phyloP scores from a whole-genome alignment of 768 basidiomycete genomes.

The Suillus clintonianus region DNA sequence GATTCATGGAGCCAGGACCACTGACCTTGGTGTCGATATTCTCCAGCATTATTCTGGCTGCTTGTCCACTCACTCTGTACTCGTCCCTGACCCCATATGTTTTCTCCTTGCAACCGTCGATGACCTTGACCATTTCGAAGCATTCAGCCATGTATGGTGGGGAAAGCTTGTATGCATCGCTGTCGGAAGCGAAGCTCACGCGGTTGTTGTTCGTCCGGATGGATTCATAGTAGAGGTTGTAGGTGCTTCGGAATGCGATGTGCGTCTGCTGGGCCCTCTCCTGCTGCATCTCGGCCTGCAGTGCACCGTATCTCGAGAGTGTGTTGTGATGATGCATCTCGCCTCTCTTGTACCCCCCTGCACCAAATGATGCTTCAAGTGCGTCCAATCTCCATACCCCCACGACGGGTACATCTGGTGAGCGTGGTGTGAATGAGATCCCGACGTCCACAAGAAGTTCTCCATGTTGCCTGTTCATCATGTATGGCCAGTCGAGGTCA shows the following conservation, averaged over 20 bases:
- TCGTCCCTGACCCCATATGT: slow-evolving; percentile 12
- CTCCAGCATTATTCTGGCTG: background rate
- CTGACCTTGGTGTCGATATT: slow-evolving; percentile 4
- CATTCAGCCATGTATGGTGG: slow-evolving; percentile 4
- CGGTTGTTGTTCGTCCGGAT: slow-evolving; percentile 6
- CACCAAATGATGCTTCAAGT: slow-evolving; percentile 10
- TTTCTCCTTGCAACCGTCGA: slow-evolving; percentile 5
- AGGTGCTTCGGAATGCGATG: slow-evolving; percentile 13
- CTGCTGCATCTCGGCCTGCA: slow-evolving; percentile 18
- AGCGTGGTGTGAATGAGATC: background rate
- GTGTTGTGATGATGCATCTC: slow-evolving; percentile 11
- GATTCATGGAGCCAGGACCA: background rate
- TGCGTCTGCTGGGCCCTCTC: slow-evolving; percentile 8
- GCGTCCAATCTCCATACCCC: slow-evolving; percentile 7
- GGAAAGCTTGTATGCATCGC: slow-evolving; percentile 9
- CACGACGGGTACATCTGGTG: background rate
- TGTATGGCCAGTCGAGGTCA: slow-evolving; percentile 6
- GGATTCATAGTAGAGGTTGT: slow-evolving; percentile 17
- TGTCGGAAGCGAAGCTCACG: background rate
- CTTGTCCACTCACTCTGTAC: slow-evolving; percentile 11
- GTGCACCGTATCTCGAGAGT: slow-evolving; percentile 10
- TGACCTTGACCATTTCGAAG: background rate
- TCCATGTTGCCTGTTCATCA: slow-evolving; percentile 1
- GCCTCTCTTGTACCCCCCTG: slow-evolving; percentile 6
- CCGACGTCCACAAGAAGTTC: slow-evolving; percentile 9